Conservation (phyloP, 768 basidiomycete species). For the Xanthoconium purpureum region DNA sequence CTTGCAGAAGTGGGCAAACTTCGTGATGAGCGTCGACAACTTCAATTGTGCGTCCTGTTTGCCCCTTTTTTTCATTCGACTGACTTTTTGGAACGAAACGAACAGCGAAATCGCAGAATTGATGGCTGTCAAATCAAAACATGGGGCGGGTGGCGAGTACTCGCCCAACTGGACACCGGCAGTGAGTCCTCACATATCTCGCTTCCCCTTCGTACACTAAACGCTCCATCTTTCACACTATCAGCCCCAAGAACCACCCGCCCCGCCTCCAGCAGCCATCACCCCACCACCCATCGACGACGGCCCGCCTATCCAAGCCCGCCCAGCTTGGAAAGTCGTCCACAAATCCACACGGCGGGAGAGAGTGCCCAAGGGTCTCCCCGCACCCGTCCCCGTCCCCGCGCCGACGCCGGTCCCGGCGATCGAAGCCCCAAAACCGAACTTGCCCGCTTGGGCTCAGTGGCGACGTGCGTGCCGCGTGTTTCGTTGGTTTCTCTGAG, state of each 20-base stretch:
- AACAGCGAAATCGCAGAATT: slow-evolving; percentile 79
- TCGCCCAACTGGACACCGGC: slow-evolving; percentile 69
- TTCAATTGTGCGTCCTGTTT: slow-evolving; percentile 47
- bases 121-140: slow-evolving; percentile 80
- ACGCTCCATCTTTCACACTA: neutral
- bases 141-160: slow-evolving; percentile 77
- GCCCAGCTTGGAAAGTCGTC: slow-evolving; percentile 74
- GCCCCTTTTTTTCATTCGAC: too few species aligned
- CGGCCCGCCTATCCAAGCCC: slow-evolving; percentile 46
- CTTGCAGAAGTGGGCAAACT: slow-evolving; percentile 60
- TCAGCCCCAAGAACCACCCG: slow-evolving; percentile 34
- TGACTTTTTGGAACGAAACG: neutral
- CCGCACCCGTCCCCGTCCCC: slow-evolving; percentile 30
- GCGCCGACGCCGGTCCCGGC: slow-evolving; percentile 31
- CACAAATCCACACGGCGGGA: slow-evolving; percentile 59
- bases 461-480: slow-evolving; percentile 60
- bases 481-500: neutral
- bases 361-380: slow-evolving; percentile 42
- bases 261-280: slow-evolving; percentile 38
- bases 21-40: slow-evolving; percentile 53
- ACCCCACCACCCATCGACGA: slow-evolving; percentile 48
- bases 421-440: slow-evolving; percentile 46
- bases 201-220: too few species aligned
- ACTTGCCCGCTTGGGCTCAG: slow-evolving; percentile 77
- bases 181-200: slow-evolving; percentile 33